Conservation (phyloP, 257 asterid genomes). For the Ajuga chamaepitys region DNA sequence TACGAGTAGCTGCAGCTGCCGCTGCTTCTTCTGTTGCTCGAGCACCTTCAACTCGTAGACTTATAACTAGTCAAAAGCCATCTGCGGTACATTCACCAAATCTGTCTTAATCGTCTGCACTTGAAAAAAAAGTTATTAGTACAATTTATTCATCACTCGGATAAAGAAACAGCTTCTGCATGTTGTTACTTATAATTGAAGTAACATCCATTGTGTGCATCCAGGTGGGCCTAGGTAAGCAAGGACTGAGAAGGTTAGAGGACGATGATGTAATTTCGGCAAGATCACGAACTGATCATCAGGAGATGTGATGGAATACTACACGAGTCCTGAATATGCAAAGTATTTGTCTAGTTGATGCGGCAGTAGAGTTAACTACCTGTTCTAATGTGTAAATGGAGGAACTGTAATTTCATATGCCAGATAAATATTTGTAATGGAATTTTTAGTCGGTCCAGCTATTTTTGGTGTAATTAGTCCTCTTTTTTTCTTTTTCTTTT, state of each 20-base stretch:
- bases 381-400: neutral
- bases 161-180: no score
- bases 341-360: neutral
- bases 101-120: neutral
- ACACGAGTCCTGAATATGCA: neutral
- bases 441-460: neutral
- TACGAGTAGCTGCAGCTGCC: constrained; percentile 94
- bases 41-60: constrained; percentile 31
- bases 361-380: neutral
- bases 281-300: no score
- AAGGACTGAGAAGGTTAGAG: constrained; percentile 26
- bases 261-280: constrained; percentile 7
- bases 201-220: no score
- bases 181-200: no score
- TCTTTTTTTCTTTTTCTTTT: neutral
- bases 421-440: neutral
- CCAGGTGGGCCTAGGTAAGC: constrained; percentile 42
- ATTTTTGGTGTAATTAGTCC: no score
- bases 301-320: neutral
- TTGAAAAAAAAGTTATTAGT: no score
- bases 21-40: constrained; percentile 93
- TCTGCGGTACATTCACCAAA: constrained; percentile 10
- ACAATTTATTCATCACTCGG: no score
- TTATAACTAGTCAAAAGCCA: constrained; percentile 13
- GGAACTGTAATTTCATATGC: neutral